phyloP scores from a whole-genome alignment of 306 rosid species.

The Benincasa hispida region DNA sequence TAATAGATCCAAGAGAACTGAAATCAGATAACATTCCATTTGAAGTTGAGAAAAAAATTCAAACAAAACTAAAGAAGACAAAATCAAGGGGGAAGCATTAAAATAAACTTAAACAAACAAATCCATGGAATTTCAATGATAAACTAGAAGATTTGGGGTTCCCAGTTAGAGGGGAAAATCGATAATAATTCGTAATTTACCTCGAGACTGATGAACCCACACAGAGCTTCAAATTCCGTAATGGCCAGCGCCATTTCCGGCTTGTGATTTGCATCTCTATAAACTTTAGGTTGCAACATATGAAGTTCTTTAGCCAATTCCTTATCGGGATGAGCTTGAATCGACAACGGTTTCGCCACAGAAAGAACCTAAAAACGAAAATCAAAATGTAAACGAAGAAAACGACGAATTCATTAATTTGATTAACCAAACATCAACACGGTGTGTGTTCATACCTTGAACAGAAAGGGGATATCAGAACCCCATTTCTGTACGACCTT shows the following conservation, averaged over 20 bases:
- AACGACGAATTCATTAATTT: not conserved
- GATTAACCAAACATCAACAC: not conserved
- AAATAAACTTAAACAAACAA: not conserved
- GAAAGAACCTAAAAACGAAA: slow-evolving; percentile 57
- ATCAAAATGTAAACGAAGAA: not conserved
- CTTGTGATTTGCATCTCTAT: slow-evolving; percentile 89
- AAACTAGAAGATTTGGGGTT: not conserved
- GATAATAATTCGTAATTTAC: slow-evolving; percentile 16
- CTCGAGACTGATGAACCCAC: slow-evolving; percentile 71
- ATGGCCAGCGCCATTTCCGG: slow-evolving; percentile 95
- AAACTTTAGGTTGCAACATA: slow-evolving; percentile 49
- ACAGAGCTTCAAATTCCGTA: slow-evolving; percentile 75
- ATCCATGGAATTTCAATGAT: not conserved
- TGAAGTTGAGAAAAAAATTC: not conserved
- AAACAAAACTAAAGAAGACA: not conserved
- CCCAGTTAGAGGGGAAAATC: not conserved
- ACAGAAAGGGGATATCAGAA: slow-evolving; percentile 71
- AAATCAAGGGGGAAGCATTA: not conserved
- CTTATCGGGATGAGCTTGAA: slow-evolving; percentile 97
- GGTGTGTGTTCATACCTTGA: slow-evolving; percentile 38
- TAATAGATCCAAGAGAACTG: not conserved
- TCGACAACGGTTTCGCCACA: slow-evolving; percentile 76
- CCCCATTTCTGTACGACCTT: slow-evolving; percentile 69
- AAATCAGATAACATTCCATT: not conserved
- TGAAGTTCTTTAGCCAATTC: slow-evolving; percentile 72